Percentiles rank a stretch among this genome's conserved stretches.
Conservation (phyloP, 164 flowering plant species). For the Houttuynia cordata region DNA sequence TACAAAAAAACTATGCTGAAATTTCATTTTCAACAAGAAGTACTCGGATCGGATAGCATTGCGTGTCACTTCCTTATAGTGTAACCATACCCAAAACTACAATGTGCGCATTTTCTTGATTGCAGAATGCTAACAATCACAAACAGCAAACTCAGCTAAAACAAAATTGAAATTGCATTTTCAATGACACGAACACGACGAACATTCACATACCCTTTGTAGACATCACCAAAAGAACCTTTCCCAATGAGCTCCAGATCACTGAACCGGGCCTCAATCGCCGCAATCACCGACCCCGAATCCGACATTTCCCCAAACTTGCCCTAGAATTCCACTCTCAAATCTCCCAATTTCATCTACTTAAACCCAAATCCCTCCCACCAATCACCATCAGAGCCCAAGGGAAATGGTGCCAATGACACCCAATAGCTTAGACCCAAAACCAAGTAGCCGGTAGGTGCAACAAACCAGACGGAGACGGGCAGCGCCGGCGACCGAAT, state of each 20-base stretch:
- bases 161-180: too few relatives aligned
- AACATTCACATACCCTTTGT: conserved; percentile 67
- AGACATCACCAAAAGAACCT: conserved; percentile 97
- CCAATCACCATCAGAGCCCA: conserved; percentile 1
- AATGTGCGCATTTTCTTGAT: too few relatives aligned
- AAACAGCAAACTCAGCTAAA: too few relatives aligned
- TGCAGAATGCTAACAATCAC: too few relatives aligned
- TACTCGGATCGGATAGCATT: too few relatives aligned
- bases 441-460: conserved; percentile 1
- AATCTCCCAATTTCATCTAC: neutral
- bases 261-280: conserved; percentile 66
- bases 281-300: conserved; percentile 43
- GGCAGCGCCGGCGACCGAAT: neutral
- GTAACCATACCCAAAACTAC: too few relatives aligned
- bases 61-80: too few relatives aligned
- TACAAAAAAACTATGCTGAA: too few relatives aligned
- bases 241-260: conserved; percentile 81
- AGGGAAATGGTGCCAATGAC: too few relatives aligned
- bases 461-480: neutral
- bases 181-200: too few relatives aligned
- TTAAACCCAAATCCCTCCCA: neutral
- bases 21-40: too few relatives aligned
- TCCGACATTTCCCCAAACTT: conserved; percentile 47
- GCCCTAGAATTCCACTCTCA: neutral
- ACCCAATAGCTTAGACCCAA: neutral